Evolutionary conservation across 1,284 basidiomycete species (phyloP).

Genomic region (Cutaneotrichosporon curvatum): DNA sequence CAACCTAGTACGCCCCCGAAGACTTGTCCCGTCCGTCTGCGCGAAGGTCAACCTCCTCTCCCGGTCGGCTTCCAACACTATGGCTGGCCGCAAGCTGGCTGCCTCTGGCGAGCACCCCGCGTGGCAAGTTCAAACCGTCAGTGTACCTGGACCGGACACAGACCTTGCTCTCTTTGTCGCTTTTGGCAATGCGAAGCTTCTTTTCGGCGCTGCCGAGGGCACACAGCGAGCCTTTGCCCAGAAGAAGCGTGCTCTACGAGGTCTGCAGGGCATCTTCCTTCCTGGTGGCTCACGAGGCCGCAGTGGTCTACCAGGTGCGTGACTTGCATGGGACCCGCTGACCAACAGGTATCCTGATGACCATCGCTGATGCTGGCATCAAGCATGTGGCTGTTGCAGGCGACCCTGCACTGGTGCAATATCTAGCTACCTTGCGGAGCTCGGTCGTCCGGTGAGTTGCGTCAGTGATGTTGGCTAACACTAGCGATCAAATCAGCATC

Average conservation of each 20-base stretch:
- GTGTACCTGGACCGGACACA: conserved; percentile 59
- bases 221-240: conserved; percentile 66
- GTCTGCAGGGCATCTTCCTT: conserved; percentile 64
- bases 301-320: conserved; percentile 61
- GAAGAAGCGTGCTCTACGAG: conserved; percentile 58
- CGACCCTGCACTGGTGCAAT: conserved; percentile 63
- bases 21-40: background rate
- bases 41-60: background rate
- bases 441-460: conserved; percentile 24
- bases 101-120: background rate
- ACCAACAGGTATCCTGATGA: conserved; percentile 67
- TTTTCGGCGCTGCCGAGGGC: conserved; percentile 81
- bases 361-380: conserved; percentile 64
- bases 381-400: conserved; percentile 59
- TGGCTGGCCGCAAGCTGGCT: background rate
- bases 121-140: conserved; percentile 44
- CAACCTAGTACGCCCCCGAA: background rate
- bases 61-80: background rate
- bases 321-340: background rate
- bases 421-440: conserved; percentile 56
- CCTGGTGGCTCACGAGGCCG: conserved; percentile 57
- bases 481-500: conserved; percentile 11
- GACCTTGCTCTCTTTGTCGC: conserved; percentile 66
- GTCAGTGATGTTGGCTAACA: conserved; percentile 23
- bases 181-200: conserved; percentile 70